Conservation (phyloP, 495 filamentous ascomycete species). For the Penicillium silybi region DNA sequence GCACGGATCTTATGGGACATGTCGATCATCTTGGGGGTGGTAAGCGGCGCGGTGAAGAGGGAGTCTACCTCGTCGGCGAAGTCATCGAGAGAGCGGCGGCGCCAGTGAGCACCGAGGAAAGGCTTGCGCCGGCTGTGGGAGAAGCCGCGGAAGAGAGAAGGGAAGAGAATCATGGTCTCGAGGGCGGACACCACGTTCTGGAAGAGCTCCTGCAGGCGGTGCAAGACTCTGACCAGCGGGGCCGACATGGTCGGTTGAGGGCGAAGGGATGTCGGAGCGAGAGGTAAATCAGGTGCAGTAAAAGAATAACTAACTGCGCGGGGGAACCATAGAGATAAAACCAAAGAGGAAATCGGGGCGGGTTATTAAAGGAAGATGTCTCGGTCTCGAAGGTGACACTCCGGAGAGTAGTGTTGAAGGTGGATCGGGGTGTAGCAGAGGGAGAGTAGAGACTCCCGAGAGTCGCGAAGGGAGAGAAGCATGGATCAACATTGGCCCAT, state of each 20-base stretch:
- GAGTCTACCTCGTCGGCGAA: slow-evolving; percentile 48
- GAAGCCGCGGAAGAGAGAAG: slow-evolving; percentile 44
- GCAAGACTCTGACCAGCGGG: slow-evolving; percentile 43
- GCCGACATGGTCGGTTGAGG: slow-evolving; percentile 32
- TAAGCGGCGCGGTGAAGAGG: slow-evolving; percentile 44
- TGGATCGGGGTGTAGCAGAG: slow-evolving; percentile 28
- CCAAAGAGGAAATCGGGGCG: slow-evolving; percentile 13
- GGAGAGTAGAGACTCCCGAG: slow-evolving; percentile 2
- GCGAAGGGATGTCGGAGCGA: background rate
- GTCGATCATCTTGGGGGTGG: slow-evolving; percentile 39
- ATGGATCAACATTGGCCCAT: slow-evolving; percentile 43
- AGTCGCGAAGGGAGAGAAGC: slow-evolving; percentile 10
- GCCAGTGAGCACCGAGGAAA: slow-evolving; percentile 38
- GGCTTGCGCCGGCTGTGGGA: slow-evolving; percentile 33
- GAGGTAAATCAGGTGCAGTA: background rate
- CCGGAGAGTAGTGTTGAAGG: slow-evolving; percentile 24
- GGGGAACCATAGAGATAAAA: slow-evolving; percentile 13
- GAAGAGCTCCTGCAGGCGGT: slow-evolving; percentile 52
- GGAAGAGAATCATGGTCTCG: slow-evolving; percentile 50
- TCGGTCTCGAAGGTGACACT: slow-evolving; percentile 25
- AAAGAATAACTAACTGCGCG: background rate
- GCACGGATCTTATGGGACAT: slow-evolving; percentile 57
- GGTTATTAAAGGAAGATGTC: slow-evolving; percentile 1
- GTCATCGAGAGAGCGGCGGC: slow-evolving; percentile 45
- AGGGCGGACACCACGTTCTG: slow-evolving; percentile 48